These are phyloP conservation scores for Zizania latifolia DNA, from an alignment of 176 grass and related monocot species.

Conservation along the genomic window DNA sequence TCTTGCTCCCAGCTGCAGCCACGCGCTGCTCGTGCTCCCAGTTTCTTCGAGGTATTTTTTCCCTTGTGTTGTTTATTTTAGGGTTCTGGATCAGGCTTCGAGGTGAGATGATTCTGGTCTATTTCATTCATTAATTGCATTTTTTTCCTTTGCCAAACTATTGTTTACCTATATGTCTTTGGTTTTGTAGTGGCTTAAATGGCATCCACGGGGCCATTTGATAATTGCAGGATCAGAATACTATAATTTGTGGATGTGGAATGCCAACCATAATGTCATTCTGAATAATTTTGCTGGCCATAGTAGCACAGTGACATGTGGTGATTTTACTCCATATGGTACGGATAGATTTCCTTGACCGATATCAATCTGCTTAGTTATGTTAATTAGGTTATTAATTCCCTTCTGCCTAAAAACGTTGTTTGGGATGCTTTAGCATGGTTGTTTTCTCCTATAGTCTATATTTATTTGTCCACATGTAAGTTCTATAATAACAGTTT, in stretches of 20 bases:
- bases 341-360: slow-evolving; percentile 7
- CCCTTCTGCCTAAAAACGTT: not conserved
- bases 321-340: slow-evolving; percentile 85
- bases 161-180: not conserved
- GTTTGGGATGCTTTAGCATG: not conserved
- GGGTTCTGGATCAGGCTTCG: slow-evolving; percentile 71
- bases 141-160: not conserved
- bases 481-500: not conserved
- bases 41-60: too few relatives aligned
- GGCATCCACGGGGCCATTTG: slow-evolving; percentile 79
- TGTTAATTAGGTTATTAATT: not conserved
- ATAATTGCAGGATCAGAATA: slow-evolving; percentile 90
- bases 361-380: not conserved
- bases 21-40: too few relatives aligned
- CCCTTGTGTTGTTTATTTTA: too few relatives aligned
- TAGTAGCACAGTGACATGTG: slow-evolving; percentile 73
- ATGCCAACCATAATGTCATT: slow-evolving; percentile 49
- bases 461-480: not conserved
- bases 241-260: slow-evolving; percentile 89
- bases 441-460: not conserved
- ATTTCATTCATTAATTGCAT: not conserved
- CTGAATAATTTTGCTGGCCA: slow-evolving; percentile 81
- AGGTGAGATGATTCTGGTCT: slow-evolving; percentile 45
- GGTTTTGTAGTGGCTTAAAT: slow-evolving; percentile 79
- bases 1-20: too few relatives aligned